Conservation (phyloP, 148 eudicot genomes). For the Bassia scoparia region DNA sequence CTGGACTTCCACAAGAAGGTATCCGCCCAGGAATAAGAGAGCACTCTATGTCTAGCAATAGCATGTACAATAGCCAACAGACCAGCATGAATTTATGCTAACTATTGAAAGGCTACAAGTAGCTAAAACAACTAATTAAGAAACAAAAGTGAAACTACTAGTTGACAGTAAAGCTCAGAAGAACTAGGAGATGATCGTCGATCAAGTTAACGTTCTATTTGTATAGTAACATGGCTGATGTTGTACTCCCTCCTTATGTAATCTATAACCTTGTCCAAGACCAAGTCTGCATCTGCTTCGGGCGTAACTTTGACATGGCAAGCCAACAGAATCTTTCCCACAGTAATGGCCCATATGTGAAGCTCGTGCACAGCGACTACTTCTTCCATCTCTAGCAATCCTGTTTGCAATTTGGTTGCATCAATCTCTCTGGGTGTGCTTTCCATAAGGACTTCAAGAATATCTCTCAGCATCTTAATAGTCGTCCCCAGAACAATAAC, state of each 20-base stretch:
- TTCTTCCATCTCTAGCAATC: constrained; percentile 71
- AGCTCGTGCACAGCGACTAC: constrained; percentile 85
- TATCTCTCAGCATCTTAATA: constrained; percentile 68
- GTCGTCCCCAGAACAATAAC: constrained; percentile 72
- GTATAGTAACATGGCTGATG: constrained; percentile 88
- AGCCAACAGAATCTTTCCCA: constrained; percentile 79
- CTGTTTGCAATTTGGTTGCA: constrained; percentile 71
- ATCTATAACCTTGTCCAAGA: constrained; percentile 71
- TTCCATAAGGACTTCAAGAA: constrained; percentile 90
- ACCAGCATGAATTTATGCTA: constrained; percentile 10
- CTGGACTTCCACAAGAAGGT: constrained; percentile 15
- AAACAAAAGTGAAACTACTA: constrained; percentile 9
- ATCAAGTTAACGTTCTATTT: constrained; percentile 57
- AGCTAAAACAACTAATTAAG: constrained; percentile 7
- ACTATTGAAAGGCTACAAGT: constrained; percentile 20
- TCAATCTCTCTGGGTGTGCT: constrained; percentile 95
- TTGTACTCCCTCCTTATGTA: constrained; percentile 76
- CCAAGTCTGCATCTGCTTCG: constrained; percentile 81
- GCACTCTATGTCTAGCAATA: constrained; percentile 10
- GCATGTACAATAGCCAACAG: constrained; percentile 22
- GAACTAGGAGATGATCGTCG: neutral
- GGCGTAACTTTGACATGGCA: constrained; percentile 82
- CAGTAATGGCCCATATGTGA: constrained; percentile 96
- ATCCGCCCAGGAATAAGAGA: constrained; percentile 13
- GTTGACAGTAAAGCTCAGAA: constrained; percentile 4